phyloP scores from a whole-genome alignment of 2,329 filamentous ascomycete species.

The Rhynchosporium secalis region DNA sequence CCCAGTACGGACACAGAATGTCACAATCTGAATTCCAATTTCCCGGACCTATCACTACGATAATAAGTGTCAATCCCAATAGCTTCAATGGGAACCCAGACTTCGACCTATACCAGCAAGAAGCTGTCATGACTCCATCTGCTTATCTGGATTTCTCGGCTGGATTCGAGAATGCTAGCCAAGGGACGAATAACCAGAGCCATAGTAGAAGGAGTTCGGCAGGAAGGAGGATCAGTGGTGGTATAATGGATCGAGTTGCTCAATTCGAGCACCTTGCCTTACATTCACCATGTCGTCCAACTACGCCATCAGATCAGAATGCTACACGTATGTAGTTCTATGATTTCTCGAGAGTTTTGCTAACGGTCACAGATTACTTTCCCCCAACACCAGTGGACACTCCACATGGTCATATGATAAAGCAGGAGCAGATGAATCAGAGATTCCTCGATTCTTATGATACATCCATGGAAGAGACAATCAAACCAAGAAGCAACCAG shows the following conservation, averaged over 20 bases:
- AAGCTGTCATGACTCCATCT: slow-evolving; percentile 35
- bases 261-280: slow-evolving; percentile 58
- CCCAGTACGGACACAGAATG: slow-evolving; percentile 36
- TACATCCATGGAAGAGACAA: slow-evolving; percentile 65
- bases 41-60: slow-evolving; percentile 48
- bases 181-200: slow-evolving; percentile 28
- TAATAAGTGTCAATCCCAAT: slow-evolving; percentile 41
- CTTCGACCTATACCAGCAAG: slow-evolving; percentile 36
- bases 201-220: slow-evolving; percentile 37
- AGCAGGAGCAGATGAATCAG: slow-evolving; percentile 40
- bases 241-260: slow-evolving; percentile 58
- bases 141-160: slow-evolving; percentile 39
- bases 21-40: slow-evolving; percentile 32
- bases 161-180: slow-evolving; percentile 31
- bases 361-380: slow-evolving; percentile 54
- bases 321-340: slow-evolving; percentile 52
- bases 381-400: slow-evolving; percentile 69
- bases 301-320: slow-evolving; percentile 63
- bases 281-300: slow-evolving; percentile 50
- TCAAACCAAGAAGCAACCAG: slow-evolving; percentile 55
- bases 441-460: slow-evolving; percentile 63
- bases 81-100: slow-evolving; percentile 36
- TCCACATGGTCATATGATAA: slow-evolving; percentile 49
- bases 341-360: slow-evolving; percentile 7
- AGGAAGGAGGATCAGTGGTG: slow-evolving; percentile 58